Evolutionary conservation across 257 asterid genomes (phyloP).

Genomic region (Solanum corneliomulleri): DNA sequence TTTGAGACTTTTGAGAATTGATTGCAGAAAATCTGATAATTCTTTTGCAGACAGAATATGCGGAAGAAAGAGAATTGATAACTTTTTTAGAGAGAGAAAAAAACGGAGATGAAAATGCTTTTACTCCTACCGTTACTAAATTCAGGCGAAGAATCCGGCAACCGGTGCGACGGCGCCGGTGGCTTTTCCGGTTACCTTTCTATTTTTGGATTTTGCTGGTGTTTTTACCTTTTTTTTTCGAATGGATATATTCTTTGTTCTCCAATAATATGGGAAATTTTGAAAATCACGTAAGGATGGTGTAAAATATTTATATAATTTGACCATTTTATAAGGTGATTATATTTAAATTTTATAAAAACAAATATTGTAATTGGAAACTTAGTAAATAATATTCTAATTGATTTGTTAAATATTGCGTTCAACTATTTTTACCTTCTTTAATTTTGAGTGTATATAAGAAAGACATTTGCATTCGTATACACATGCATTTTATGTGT

Average conservation of each 20-base stretch:
- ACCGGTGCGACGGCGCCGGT: background rate
- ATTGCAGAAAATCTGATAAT: background rate
- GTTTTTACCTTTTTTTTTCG: background rate
- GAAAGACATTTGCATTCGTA: too few species aligned
- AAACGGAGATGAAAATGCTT: background rate
- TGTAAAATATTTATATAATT: background rate
- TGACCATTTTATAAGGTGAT: background rate
- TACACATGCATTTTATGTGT: fast-evolving
- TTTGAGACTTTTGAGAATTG: background rate
- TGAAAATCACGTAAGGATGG: background rate
- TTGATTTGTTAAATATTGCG: background rate
- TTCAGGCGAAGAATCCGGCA: background rate
- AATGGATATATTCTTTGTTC: background rate
- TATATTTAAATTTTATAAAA: background rate
- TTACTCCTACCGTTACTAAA: background rate
- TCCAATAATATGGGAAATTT: background rate
- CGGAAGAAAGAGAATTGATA: background rate
- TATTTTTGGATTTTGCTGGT: background rate
- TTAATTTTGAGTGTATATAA: too few species aligned
- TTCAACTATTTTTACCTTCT: too few species aligned
- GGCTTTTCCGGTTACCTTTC: background rate
- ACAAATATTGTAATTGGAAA: background rate
- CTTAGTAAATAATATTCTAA: background rate
- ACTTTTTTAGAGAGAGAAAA: background rate
- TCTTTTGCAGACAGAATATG: background rate